phyloP scores from a whole-genome alignment of 2,329 filamentous ascomycete species.

The Aspergillus cejpii region DNA sequence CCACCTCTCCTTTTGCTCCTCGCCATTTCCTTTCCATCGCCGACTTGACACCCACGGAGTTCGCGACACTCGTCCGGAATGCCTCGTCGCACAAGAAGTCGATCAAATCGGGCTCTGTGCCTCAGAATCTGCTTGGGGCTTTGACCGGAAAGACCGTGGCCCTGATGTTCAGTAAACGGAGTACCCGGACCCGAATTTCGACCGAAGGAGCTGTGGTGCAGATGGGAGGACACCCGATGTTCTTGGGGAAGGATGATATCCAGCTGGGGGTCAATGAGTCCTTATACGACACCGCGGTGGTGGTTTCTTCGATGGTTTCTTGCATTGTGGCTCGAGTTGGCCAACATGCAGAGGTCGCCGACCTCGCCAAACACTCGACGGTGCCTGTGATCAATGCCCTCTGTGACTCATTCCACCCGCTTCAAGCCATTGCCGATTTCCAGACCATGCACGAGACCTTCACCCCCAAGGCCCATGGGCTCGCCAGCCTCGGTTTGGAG shows the following conservation, averaged over 20 bases:
- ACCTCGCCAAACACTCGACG: slow-evolving; percentile 62
- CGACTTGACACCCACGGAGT: slow-evolving; percentile 72
- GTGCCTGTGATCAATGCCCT: slow-evolving; percentile 84
- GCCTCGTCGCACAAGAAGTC: slow-evolving; percentile 67
- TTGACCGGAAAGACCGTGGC: slow-evolving; percentile 76
- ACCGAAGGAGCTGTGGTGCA: slow-evolving; percentile 85
- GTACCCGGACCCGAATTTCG: slow-evolving; percentile 85
- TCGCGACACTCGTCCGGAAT: slow-evolving; percentile 76
- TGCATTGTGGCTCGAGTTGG: slow-evolving; percentile 75
- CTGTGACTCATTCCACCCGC: slow-evolving; percentile 83
- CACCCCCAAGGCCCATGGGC: slow-evolving; percentile 40
- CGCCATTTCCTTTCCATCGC: slow-evolving; percentile 89
- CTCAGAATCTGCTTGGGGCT: slow-evolving; percentile 53
- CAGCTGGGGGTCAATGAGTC: slow-evolving; percentile 93
- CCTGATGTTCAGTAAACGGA: slow-evolving; percentile 95
- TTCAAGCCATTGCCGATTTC: slow-evolving; percentile 92
- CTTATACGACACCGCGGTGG: slow-evolving; percentile 81
- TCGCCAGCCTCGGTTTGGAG: slow-evolving; percentile 59
- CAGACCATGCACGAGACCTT: slow-evolving; percentile 81
- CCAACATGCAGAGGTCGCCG: slow-evolving; percentile 66
- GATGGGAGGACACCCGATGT: slow-evolving; percentile 92
- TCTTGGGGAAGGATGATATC: slow-evolving; percentile 90
- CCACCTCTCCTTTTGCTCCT: slow-evolving; percentile 55
- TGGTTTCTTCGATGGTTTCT: slow-evolving; percentile 90
- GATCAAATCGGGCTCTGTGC: slow-evolving; percentile 63